Base-by-base conservation (phyloP, 2,329 filamentous ascomycete genomes). In the Ascocoryne sarcoides region DNA sequence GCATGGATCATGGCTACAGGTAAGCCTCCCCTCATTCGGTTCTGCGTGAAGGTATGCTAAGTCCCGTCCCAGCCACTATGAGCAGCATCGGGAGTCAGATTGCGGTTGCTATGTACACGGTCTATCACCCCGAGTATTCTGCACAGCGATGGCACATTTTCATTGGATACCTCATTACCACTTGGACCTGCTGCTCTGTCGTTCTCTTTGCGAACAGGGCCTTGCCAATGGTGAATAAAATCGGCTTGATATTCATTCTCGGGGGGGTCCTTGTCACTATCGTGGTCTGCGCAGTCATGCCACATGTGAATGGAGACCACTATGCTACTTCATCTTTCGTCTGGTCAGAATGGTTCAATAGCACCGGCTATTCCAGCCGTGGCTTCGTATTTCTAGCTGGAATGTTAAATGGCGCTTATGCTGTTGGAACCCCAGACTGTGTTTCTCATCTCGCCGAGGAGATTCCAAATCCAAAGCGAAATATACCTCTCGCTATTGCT, bases 391-490 rank as follows among this genome's bases (percentile, higher is more conserved):
- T 78, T 44, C 63, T 74, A 9, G 62, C 68, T 1, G 73, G 74
- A 16, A 74, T 77, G 66, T 63, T 78, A n/a, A 84, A 84, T 50
- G 79, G 77, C 9, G 79, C 79, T 4, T 84, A 75, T 55, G 73
- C 73, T 33, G 73, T 84, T 15, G 80, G 79, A 4, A 73, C 75
- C 1, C 73, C 77, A 0, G 79, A 84, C 53, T 71, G 74, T 34
- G 71, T 76, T 1, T 73, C 72, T 2, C 79, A 82, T 52, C 56
- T 82, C 29, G 72, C 75, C 0, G 77, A 82, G 54, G 77, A 82
- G 56, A 77, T 80, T 31, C 8, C 18, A 12, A 54, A 62, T 26
- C 67, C 69, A 0, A 59, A 62, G 33, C 57, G 60, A 32, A 74
- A 75, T 46, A 65, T 75, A 2, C 75, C 75, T 8, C 67, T 70